phyloP scores from a whole-genome alignment of 2,329 filamentous ascomycete genomes.

The Ceratocystis alfenasii region DNA sequence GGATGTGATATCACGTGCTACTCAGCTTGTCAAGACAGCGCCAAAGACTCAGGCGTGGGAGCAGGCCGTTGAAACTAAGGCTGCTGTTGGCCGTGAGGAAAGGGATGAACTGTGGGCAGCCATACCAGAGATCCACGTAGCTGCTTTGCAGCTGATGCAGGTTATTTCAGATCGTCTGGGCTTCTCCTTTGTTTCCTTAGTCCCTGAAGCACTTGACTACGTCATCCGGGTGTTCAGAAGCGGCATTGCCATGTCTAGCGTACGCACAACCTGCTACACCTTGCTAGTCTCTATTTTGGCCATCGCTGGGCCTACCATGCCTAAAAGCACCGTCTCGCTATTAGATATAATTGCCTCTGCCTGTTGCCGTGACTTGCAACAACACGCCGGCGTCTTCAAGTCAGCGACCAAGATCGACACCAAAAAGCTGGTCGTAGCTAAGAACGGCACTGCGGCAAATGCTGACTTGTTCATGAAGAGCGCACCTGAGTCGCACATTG shows the following conservation, averaged over 20 bases:
- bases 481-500: constrained; percentile 23
- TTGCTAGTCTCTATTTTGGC: constrained; percentile 47
- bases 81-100: constrained; percentile 66
- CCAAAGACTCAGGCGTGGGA: constrained; percentile 37
- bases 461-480: constrained; percentile 57
- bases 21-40: constrained; percentile 49
- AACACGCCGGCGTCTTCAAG: constrained; percentile 35
- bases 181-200: constrained; percentile 45
- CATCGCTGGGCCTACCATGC: constrained; percentile 52
- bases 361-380: constrained; percentile 64
- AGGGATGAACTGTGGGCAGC: constrained; percentile 64
- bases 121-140: constrained; percentile 62
- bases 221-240: constrained; percentile 57
- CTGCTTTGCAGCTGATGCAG: constrained; percentile 52
- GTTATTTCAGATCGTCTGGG: constrained; percentile 47
- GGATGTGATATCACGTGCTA: constrained; percentile 58
- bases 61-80: constrained; percentile 50
- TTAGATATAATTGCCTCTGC: constrained; percentile 50
- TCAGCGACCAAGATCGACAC: constrained; percentile 25
- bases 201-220: constrained; percentile 58
- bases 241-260: constrained; percentile 37
- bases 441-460: constrained; percentile 40
- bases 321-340: constrained; percentile 52
- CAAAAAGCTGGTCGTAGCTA: constrained; percentile 29
- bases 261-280: constrained; percentile 51